Evolutionary conservation across 257 asterid genomes (phyloP).

Genomic region (Lithospermum erythrorhizon): DNA sequence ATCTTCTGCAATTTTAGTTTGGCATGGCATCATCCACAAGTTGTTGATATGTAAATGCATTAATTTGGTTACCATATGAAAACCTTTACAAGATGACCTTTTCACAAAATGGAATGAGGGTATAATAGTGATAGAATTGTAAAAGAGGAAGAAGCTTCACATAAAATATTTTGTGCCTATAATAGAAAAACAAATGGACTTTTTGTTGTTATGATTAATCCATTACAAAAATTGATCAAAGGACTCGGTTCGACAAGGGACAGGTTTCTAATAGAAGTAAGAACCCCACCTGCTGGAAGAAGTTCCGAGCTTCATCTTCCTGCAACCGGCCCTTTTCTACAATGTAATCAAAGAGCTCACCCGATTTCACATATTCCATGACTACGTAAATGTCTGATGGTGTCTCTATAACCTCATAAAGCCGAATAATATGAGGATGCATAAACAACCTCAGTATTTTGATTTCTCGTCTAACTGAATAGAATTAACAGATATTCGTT

Average conservation of each 20-base stretch:
- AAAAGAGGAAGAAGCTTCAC: too few relatives aligned
- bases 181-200: too few relatives aligned
- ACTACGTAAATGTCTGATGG: constrained; percentile 42
- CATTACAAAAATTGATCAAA: background rate
- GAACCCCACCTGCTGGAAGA: constrained; percentile 53
- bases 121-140: too few relatives aligned
- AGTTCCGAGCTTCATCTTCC: constrained; percentile 55
- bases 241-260: background rate
- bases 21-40: too few relatives aligned
- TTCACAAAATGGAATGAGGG: too few relatives aligned
- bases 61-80: too few relatives aligned
- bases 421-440: constrained; percentile 61
- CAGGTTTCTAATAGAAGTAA: background rate
- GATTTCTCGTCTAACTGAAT: constrained; percentile 51
- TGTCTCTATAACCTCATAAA: constrained; percentile 61
- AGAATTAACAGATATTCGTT: background rate
- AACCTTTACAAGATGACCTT: too few relatives aligned
- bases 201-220: background rate
- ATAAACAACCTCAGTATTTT: constrained; percentile 39
- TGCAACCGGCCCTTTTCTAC: constrained; percentile 33
- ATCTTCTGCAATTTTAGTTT: too few relatives aligned
- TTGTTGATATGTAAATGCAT: too few relatives aligned
- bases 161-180: too few relatives aligned
- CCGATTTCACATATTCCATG: constrained; percentile 57
- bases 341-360: constrained; percentile 47